Percentiles rank a stretch among this genome's conserved stretches.
Conservation (phyloP, 495 filamentous ascomycete species). For the Cetradonia linearis region DNA sequence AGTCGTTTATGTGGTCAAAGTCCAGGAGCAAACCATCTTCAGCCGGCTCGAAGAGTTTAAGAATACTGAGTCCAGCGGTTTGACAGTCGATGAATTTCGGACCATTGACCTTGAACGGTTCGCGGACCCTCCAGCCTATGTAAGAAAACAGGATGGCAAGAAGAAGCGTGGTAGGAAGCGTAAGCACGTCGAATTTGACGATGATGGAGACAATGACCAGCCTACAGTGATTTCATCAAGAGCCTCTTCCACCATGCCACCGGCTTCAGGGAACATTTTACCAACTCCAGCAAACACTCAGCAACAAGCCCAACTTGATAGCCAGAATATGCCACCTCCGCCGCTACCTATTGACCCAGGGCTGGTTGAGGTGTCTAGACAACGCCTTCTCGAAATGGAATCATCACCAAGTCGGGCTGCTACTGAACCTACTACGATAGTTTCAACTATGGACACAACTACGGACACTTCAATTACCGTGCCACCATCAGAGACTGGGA, state of each 20-base stretch:
- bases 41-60: conserved; percentile 86
- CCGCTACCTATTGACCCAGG: conserved; percentile 28
- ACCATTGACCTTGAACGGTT: conserved; percentile 52
- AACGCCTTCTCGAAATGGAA: not conserved
- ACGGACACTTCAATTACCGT: not conserved
- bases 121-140: conserved; percentile 76
- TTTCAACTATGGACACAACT: not conserved
- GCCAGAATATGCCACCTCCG: conserved; percentile 25
- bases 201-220: conserved; percentile 22
- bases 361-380: conserved; percentile 15
- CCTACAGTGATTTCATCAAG: conserved; percentile 16
- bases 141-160: conserved; percentile 45
- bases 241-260: conserved; percentile 12
- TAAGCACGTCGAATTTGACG: conserved; percentile 30
- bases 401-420: not conserved
- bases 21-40: conserved; percentile 80
- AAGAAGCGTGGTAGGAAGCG: conserved; percentile 32
- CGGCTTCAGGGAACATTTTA: not conserved
- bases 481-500: not conserved
- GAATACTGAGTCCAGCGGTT: conserved; percentile 60
- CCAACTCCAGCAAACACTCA: conserved; percentile 12
- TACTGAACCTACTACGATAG: not conserved
- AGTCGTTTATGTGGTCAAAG: conserved; percentile 92
- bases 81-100: conserved; percentile 83
- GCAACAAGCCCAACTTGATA: conserved; percentile 17